Conservation (phyloP, 768 basidiomycete genomes). For the Amanita subjunquillea region DNA sequence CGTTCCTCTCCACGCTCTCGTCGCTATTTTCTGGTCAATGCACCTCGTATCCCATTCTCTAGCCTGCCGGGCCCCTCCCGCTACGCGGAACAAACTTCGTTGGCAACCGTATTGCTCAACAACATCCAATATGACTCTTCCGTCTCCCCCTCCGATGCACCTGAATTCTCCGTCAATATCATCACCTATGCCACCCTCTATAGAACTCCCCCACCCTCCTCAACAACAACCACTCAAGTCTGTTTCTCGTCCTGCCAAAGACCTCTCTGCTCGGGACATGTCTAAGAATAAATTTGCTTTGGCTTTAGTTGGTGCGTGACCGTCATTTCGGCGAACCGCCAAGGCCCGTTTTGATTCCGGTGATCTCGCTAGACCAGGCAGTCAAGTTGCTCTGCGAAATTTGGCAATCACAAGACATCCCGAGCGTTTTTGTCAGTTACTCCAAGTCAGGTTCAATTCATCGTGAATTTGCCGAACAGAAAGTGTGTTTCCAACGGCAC, state of each 20-base stretch:
- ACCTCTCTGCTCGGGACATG: conserved; percentile 20
- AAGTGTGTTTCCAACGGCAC: conserved; percentile 19
- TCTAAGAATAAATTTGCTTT: conserved; percentile 58
- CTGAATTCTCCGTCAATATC: conserved; percentile 52
- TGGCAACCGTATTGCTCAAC: conserved; percentile 72
- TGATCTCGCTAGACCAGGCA: conserved; percentile 52
- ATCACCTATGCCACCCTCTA: conserved; percentile 35
- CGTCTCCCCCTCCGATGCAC: conserved; percentile 29
- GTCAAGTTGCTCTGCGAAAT: conserved; percentile 70
- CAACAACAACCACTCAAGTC: conserved; percentile 19
- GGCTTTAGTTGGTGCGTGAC: conserved; percentile 58
- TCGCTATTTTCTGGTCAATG: conserved; percentile 24
- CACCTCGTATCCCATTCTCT: conserved; percentile 37
- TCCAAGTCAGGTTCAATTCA: conserved; percentile 13
- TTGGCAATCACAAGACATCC: conserved; percentile 73
- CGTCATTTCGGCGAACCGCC: background rate
- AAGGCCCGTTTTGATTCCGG: background rate
- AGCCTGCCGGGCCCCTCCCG: conserved; percentile 63
- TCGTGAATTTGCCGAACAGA: conserved; percentile 9
- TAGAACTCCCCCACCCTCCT: conserved; percentile 15
- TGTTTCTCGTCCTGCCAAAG: conserved; percentile 22
- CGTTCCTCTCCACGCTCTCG: conserved; percentile 19
- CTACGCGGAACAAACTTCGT: conserved; percentile 57
- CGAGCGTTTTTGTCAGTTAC: conserved; percentile 31
- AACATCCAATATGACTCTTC: conserved; percentile 15